A percentile compares a stretch with the other conserved stretches of the same genome.
Conservation (phyloP, 495 filamentous ascomycete genomes). For the Cryomyces antarcticus region DNA sequence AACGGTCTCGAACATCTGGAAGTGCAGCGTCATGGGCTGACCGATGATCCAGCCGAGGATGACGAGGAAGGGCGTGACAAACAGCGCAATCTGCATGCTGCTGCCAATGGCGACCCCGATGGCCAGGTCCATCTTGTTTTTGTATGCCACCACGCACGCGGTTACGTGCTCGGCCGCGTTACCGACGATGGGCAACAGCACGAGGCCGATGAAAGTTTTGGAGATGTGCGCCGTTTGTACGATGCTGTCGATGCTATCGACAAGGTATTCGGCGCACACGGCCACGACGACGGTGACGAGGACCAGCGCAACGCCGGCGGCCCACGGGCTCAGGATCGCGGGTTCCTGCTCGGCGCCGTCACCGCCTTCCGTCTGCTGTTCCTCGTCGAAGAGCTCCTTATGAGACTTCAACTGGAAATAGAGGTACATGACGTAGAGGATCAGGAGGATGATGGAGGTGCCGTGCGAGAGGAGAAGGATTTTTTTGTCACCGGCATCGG, state of each 20-base stretch:
- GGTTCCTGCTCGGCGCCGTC: slow-evolving; percentile 25
- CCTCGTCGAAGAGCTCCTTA: slow-evolving; percentile 41
- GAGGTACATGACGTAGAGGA: slow-evolving; percentile 80
- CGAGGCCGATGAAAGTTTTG: slow-evolving; percentile 90
- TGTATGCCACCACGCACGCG: slow-evolving; percentile 74
- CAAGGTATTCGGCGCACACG: slow-evolving; percentile 81
- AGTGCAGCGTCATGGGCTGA: slow-evolving; percentile 74
- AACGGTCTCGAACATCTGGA: slow-evolving; percentile 84
- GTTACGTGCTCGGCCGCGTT: slow-evolving; percentile 97
- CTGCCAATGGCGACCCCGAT: slow-evolving; percentile 87
- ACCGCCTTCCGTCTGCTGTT: slow-evolving; percentile 18
- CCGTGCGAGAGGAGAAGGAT: slow-evolving; percentile 74
- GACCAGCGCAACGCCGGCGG: slow-evolving; percentile 55
- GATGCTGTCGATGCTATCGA: slow-evolving; percentile 50
- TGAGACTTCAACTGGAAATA: slow-evolving; percentile 80
- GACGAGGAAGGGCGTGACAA: slow-evolving; percentile 79
- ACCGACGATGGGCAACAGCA: slow-evolving; percentile 89
- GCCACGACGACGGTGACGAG: slow-evolving; percentile 67
- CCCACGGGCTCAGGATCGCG: slow-evolving; percentile 42
- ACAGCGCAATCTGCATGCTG: slow-evolving; percentile 83
- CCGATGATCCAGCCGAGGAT: slow-evolving; percentile 81
- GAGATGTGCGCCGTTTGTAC: slow-evolving; percentile 69
- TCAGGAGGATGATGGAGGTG: slow-evolving; percentile 71
- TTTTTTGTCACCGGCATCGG: too few relatives aligned
- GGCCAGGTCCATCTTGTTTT: slow-evolving; percentile 95